Evolutionary conservation across 306 rosid genomes (phyloP).

Genomic region (Leucaena leucocephala): DNA sequence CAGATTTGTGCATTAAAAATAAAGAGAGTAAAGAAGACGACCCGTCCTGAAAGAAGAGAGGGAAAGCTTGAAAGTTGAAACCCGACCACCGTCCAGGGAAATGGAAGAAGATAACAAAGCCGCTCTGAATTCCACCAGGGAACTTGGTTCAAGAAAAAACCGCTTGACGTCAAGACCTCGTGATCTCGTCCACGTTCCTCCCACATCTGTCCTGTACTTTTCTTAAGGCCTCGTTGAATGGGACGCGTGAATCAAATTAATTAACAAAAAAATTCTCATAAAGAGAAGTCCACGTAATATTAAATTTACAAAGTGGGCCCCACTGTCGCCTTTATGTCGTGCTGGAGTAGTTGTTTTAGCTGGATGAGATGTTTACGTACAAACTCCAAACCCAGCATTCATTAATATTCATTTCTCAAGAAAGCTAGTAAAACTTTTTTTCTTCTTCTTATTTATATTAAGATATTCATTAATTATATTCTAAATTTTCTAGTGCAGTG

Average conservation of each 20-base stretch:
- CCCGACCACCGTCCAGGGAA: not conserved
- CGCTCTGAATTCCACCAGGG: not conserved
- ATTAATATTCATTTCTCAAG: too few relatives aligned
- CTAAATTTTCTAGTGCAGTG: not conserved
- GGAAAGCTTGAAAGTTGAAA: not conserved
- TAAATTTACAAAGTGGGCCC: too few relatives aligned
- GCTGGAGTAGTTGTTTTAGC: not conserved
- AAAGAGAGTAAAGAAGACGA: not conserved
- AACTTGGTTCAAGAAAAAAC: too few relatives aligned
- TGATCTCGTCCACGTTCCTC: not conserved
- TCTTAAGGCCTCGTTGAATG: too few relatives aligned
- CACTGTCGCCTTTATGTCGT: too few relatives aligned
- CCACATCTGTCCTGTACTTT: not conserved
- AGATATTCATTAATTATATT: too few relatives aligned
- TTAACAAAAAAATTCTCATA: too few relatives aligned
- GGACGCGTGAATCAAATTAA: too few relatives aligned
- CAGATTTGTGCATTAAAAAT: too few relatives aligned
- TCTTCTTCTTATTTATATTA: too few relatives aligned
- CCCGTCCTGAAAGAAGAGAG: not conserved
- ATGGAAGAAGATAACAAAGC: too few relatives aligned
- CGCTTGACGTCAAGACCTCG: not conserved
- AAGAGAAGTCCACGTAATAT: too few relatives aligned
- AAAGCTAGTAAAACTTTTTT: not conserved
- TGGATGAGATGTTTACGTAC: not conserved
- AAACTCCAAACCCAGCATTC: not conserved